A percentile compares a stretch with the other conserved stretches of the same genome.
Evolutionary conservation across 257 asterid genomes (phyloP).

Genomic region (Solanum chmielewskii): DNA sequence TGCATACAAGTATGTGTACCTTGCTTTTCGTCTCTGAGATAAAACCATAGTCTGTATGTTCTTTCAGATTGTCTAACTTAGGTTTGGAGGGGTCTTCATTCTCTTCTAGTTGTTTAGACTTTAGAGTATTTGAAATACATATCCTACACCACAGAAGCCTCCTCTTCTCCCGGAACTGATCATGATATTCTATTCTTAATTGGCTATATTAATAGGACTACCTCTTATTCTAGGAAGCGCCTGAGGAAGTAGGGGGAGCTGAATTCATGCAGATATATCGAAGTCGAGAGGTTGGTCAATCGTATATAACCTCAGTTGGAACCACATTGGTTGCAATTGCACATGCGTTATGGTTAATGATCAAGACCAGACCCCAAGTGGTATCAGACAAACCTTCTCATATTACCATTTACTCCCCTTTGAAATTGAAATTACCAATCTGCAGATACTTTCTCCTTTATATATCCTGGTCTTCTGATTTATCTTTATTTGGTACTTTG

Average conservation of each 20-base stretch:
- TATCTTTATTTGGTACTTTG: neutral
- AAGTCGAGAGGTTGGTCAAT: conserved; percentile 95
- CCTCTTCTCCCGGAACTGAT: neutral
- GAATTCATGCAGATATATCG: conserved; percentile 72
- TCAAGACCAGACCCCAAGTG: conserved; percentile 90
- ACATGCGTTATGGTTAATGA: conserved; percentile 87
- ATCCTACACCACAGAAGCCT: neutral
- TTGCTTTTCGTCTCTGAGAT: neutral
- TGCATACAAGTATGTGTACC: neutral
- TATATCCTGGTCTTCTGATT: neutral
- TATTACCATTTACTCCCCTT: neutral
- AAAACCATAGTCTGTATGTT: neutral
- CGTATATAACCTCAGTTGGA: conserved; percentile 74
- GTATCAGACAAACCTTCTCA: conserved; percentile 25
- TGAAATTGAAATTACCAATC: neutral
- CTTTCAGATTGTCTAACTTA: neutral
- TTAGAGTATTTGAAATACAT: neutral
- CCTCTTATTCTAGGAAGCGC: conserved; percentile 39
- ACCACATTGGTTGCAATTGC: conserved; percentile 70
- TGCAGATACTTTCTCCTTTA: neutral
- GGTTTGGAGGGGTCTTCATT: neutral
- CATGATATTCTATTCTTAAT: neutral
- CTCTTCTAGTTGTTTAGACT: neutral
- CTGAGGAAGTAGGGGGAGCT: conserved; percentile 30
- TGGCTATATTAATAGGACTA: conserved; percentile 1